Evolutionary conservation across 345 rosid species (phyloP), one percentile per base, ranked within the genome.

Genomic region (Durio zibethinus): DNA sequence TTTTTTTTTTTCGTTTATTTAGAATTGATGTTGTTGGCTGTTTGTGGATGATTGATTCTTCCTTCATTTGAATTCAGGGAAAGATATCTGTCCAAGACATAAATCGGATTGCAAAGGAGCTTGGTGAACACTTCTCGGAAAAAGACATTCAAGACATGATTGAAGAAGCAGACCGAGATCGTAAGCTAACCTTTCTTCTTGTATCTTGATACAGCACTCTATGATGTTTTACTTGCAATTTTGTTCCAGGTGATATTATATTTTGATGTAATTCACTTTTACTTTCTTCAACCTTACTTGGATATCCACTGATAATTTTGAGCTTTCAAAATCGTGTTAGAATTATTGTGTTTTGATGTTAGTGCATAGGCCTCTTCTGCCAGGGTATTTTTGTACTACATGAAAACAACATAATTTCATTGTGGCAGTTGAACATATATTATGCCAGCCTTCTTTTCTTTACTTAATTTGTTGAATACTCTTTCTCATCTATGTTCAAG

Each of bases 111-210:
- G 86, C 97, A 0, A 92, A 86, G 82, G 97, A 96, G 66, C 84
- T 96, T 31, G 97, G 97, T 7, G 94, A 91, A 83, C 80, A 62
- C 86, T 89, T 93, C 86, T 81, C 93, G 16, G 91, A 91, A 53
- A 77, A 67, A 72, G 98, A 96, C 23, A 91, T 93, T 15, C 79
- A 81, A 47, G 97, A 92, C 72, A 93, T 96, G 98, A 84, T 93
- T 18, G 87, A 87, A 71, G 97, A 90, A 87, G 98, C 99, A 11
- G 97, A 96, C 76, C 83, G 82, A 60, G 92, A 91, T 81, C 81
- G 98, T 96, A 86, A 90, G 91, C 82, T 72, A 38, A 45, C 53
- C 56, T 63, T 25, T 25, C 43, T 70, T 18, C 70, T 47, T 50
- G 35, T 43, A 1, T 61, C 20, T 53, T 40, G 15, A 67, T 40